Base-by-base conservation (phyloP, 2,329 filamentous ascomycete species). In the Xylariomycetidae sp. region DNA sequence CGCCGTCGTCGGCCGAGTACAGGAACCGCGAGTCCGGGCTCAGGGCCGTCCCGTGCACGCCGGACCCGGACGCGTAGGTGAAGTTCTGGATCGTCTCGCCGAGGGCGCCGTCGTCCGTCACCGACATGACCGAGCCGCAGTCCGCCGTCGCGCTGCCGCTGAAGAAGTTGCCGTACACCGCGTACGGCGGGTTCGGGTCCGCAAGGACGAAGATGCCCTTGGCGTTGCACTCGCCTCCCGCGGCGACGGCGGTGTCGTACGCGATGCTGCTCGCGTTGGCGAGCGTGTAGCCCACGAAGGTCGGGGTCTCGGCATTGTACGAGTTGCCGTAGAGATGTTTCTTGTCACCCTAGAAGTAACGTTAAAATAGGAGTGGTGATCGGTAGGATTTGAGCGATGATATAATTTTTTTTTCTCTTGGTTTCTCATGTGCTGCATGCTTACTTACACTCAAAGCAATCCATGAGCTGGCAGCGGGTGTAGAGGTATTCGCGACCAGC, bases 1-100 rank as follows among this genome's bases (percentile, higher is more conserved):
- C 66, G 18, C 54, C 50, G 41, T 67, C 58, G 43, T 70, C 67
- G 19, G 67, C 66, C n/a, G 66, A 69, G 50, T 69, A 70, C 12
- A 70, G 48, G 42, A 65, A 65, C 27, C 58, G 56, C 37, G 62
- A 59, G 16, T 59, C 60, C 9, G 59, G 56, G 41, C 66, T 64
- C 33, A 70, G 63, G 13, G 66, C 64, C 53, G 64, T 63, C 31
- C 67, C 67, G 44, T 70, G 67, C 26, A 70, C 62, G 25, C 60
- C 64, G 2, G 66, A 67, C 32, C 59, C 56, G 25, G 52, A 45
- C 11, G 52, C 51, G 41, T 69, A 69, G 33, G 62, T 59, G 51
- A 63, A 69, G 45, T 64, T 63, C 42, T 70, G 66, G 7, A 69
- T 48, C 20, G 65, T 62, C 32, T 51, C 33, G 3, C 53, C 53